phyloP scores from a whole-genome alignment of 495 filamentous ascomycete genomes.

The Daldinia grandis region DNA sequence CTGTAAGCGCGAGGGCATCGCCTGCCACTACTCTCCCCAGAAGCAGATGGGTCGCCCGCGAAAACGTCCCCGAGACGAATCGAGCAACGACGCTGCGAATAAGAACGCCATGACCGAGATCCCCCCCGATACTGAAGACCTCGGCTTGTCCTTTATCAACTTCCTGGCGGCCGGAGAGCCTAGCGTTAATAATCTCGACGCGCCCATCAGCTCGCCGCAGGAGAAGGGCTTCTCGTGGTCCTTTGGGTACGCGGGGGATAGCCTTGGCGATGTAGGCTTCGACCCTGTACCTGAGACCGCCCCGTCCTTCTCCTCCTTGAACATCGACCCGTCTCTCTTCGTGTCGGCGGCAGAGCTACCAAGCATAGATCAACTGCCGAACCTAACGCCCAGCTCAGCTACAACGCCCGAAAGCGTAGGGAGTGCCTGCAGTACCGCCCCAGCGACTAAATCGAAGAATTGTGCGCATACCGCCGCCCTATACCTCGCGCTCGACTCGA shows the following conservation, averaged over 20 bases:
- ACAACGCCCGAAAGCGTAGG: constrained; percentile 38
- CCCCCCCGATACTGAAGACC: constrained; percentile 34
- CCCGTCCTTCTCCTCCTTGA: constrained; percentile 21
- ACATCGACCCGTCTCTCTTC: constrained; percentile 44
- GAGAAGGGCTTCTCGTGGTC: constrained; percentile 27
- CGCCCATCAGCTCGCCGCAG: neutral
- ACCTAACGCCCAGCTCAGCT: constrained; percentile 37
- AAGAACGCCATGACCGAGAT: constrained; percentile 44
- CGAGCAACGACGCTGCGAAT: constrained; percentile 19
- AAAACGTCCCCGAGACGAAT: constrained; percentile 60
- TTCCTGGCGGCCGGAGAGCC: constrained; percentile 16
- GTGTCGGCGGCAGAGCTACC: constrained; percentile 7
- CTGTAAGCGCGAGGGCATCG: constrained; percentile 61
- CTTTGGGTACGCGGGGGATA: constrained; percentile 30
- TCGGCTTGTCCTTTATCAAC: constrained; percentile 38
- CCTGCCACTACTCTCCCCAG: constrained; percentile 66
- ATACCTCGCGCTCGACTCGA: constrained; percentile 55
- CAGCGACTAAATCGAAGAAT: neutral
- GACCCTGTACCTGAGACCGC: constrained; percentile 24
- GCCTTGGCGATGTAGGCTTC: constrained; percentile 35
- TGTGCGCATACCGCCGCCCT: constrained; percentile 54
- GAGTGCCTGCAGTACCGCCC: constrained; percentile 5
- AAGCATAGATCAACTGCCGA: constrained; percentile 31
- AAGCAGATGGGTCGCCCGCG: constrained; percentile 70
- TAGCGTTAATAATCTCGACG: constrained; percentile 26